Base-by-base conservation (phyloP, 176 grass and related monocot genomes). In the Otatea glauca region DNA sequence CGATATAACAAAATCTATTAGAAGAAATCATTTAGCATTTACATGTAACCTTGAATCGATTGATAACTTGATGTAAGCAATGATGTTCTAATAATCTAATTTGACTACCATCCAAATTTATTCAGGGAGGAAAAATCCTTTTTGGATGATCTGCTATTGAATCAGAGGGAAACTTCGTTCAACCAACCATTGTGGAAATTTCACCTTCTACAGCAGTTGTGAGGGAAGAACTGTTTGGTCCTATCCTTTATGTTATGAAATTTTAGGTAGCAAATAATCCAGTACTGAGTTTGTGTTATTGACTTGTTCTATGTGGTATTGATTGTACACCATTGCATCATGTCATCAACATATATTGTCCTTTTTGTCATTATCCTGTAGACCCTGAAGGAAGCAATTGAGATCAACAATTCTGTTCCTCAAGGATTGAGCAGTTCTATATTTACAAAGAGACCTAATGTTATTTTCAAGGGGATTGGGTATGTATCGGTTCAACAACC, bases 391-490 rank as follows among this genome's bases (percentile, higher is more conserved):
- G 93, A 99, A 90, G 96, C 93, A 82, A 92, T 99, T 88, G 90
- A 96, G 83, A 96, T 96, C 73, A 96, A 99, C 77, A 99, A 99
- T 78, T 99, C 93, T 37, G 96, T 96, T 79, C 86, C 93, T 53
- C 96, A 99, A 94, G 96, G 96, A 25, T 73, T 99, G 76, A 99
- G 96, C 81, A 99, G 96, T 65, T 99, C 96, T 68, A 94, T 99
- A 81, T 99, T 99, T 89, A 99, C 96, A 63, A 92, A 79, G 50
- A 89, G 78, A 65, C 91, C 96, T 86, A 93, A 99, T 47, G 75
- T 92, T 55, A 96, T 99, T 84, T 99, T 99, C 80, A 99, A 96
- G 88, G 96, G 96, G 96, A 87, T 99, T 9, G 96, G 96, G 96
- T 99, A 96, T 86, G 93, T 76, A 81, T 71, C 45, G 16, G 13